Percentiles rank a stretch among this genome's conserved stretches.
These are phyloP conservation scores for Verticillium dahliae DNA, from an alignment of 2,329 filamentous ascomycete species.

Conservation along the genomic window DNA sequence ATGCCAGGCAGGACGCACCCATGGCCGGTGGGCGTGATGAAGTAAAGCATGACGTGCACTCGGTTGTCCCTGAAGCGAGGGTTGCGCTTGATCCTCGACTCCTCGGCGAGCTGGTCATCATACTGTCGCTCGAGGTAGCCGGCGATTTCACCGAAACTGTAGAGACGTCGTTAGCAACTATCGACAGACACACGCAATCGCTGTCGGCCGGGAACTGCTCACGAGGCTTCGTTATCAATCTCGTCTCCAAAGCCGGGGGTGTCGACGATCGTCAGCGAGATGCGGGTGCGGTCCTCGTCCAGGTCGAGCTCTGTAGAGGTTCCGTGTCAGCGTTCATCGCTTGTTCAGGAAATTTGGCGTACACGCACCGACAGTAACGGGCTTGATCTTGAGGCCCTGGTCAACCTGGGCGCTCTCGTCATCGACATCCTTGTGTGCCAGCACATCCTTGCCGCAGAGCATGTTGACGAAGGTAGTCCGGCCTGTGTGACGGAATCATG, in stretches of 20 bases:
- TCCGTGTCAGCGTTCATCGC: background rate
- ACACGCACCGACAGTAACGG: slow-evolving; percentile 79
- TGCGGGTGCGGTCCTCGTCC: slow-evolving; percentile 96
- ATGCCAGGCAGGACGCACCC: slow-evolving; percentile 49
- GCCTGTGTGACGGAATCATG: slow-evolving; percentile 43
- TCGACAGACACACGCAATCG: background rate
- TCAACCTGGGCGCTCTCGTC: slow-evolving; percentile 88
- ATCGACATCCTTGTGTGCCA: slow-evolving; percentile 86
- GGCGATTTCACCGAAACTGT: slow-evolving; percentile 92
- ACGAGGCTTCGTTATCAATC: slow-evolving; percentile 98
- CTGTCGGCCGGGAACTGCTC: slow-evolving; percentile 20
- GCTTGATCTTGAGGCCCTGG: slow-evolving; percentile 98
- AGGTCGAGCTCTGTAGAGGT: slow-evolving; percentile 72
- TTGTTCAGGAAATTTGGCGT: background rate
- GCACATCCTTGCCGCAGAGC: slow-evolving; percentile 89
- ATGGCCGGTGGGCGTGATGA: slow-evolving; percentile 97
- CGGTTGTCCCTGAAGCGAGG: slow-evolving; percentile 98
- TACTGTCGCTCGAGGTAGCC: slow-evolving; percentile 99
- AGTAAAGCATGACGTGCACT: slow-evolving; percentile 97
- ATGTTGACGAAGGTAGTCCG: slow-evolving; percentile 99
- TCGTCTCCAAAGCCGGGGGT: slow-evolving; percentile 97
- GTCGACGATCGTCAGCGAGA: slow-evolving; percentile 96
- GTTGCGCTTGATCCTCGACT: slow-evolving; percentile 99
- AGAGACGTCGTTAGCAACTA: background rate
- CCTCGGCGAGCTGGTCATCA: slow-evolving; percentile 97